A percentile compares a stretch with the other conserved stretches of the same genome.
phyloP scores from a whole-genome alignment of 495 filamentous ascomycete species.

The Opeltia flavorubescens region DNA sequence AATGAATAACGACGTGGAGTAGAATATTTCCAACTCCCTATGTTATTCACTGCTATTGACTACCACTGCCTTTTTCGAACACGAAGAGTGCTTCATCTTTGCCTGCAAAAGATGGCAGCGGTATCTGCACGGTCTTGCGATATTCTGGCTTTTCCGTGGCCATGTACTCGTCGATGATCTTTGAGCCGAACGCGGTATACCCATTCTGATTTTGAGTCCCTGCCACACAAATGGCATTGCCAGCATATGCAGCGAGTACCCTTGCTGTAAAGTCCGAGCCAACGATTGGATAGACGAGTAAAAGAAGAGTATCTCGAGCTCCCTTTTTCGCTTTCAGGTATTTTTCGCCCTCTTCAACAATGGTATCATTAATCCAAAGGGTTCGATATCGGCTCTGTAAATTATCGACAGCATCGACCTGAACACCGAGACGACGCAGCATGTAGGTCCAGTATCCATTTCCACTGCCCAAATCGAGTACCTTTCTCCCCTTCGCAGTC shows the following conservation, averaged over 20 bases:
- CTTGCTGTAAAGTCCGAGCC: conserved; percentile 37
- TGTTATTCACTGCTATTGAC: no score
- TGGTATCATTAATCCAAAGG: conserved; percentile 43
- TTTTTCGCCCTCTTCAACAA: conserved; percentile 29
- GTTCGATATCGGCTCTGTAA: conserved; percentile 39
- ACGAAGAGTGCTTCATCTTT: conserved; percentile 42
- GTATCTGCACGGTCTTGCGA: conserved; percentile 29
- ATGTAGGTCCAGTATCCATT: conserved; percentile 51
- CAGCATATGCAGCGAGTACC: conserved; percentile 38
- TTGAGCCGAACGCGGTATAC: conserved; percentile 44
- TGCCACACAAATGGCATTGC: conserved; percentile 42
- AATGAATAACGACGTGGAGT: no score
- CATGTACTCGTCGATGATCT: conserved; percentile 43
- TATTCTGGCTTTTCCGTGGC: conserved; percentile 27
- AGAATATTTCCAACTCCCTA: no score
- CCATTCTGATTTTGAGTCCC: conserved; percentile 51
- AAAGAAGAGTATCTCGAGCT: conserved; percentile 30
- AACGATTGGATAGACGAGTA: conserved; percentile 49
- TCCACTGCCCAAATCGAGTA: conserved; percentile 43
- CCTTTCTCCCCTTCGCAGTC: conserved; percentile 23
- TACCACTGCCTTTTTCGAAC: conserved; percentile 21
- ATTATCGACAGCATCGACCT: conserved; percentile 36
- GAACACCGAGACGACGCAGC: conserved; percentile 31
- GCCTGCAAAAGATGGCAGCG: conserved; percentile 38
- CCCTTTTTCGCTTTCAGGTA: conserved; percentile 27